phyloP scores from a whole-genome alignment of 2,329 filamentous ascomycete genomes.

The Ophiostoma quercus region DNA sequence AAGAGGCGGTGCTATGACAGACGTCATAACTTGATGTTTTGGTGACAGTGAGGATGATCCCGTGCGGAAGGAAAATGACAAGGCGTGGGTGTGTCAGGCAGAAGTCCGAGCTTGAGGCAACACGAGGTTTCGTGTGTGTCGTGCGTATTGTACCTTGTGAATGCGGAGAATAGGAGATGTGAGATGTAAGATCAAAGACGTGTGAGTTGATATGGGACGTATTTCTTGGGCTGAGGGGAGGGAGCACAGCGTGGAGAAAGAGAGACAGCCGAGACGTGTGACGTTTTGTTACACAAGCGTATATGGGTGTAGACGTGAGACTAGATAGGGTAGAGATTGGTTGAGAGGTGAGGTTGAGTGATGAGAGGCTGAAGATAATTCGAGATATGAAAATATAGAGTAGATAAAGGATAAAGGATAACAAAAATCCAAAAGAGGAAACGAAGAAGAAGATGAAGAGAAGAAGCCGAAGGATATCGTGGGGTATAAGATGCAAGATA shows the following conservation, averaged over 20 bases:
- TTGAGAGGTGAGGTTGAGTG: not conserved
- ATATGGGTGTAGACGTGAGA: slow-evolving; percentile 5
- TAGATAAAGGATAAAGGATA: not conserved
- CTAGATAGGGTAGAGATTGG: not conserved
- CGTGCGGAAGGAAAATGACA: not conserved
- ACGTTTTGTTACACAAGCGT: slow-evolving; percentile 3
- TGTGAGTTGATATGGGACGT: not conserved
- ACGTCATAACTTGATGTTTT: slow-evolving; percentile 6
- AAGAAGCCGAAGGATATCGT: slow-evolving; percentile 5
- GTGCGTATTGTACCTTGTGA: not conserved
- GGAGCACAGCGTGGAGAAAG: not conserved
- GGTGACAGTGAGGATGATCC: not conserved
- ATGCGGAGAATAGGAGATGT: slow-evolving; percentile 11
- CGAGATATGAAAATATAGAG: not conserved
- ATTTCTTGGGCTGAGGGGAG: not conserved
- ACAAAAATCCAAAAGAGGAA: slow-evolving; percentile 9
- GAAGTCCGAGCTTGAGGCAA: slow-evolving; percentile 6
- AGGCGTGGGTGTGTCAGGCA: not conserved
- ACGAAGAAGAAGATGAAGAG: slow-evolving; percentile 12
- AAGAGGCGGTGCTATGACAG: slow-evolving; percentile 6
- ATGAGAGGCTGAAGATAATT: not conserved
- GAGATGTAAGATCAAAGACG: not conserved
- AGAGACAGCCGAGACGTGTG: slow-evolving; percentile 11
- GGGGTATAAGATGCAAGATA: slow-evolving; percentile 15
- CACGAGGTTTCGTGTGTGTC: slow-evolving; percentile 1